These are phyloP conservation scores for Rhodotorula kratochvilovae DNA, from an alignment of 768 basidiomycete genomes.

Conservation along the genomic window DNA sequence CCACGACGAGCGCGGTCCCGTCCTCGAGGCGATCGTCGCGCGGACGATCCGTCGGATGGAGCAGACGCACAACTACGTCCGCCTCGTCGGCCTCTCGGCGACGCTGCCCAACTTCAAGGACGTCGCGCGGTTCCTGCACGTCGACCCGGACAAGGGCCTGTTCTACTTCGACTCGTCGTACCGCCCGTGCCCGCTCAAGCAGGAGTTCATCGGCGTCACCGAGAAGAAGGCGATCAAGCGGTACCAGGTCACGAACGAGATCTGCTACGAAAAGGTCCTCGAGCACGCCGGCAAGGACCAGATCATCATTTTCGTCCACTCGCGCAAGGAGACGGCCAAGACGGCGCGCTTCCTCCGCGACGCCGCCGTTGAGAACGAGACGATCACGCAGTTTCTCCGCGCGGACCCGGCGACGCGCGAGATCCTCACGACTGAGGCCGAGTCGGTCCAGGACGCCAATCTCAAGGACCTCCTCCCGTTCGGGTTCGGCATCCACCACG, in stretches of 20 bases:
- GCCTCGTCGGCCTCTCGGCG: slow-evolving; percentile 89
- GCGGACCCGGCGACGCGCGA: slow-evolving; percentile 87
- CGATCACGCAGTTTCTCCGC: slow-evolving; percentile 90
- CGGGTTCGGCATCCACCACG: slow-evolving; percentile 96
- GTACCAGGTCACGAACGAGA: slow-evolving; percentile 96
- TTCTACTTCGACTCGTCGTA: slow-evolving; percentile 97
- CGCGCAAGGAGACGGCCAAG: slow-evolving; percentile 96
- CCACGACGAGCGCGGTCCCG: slow-evolving; percentile 96
- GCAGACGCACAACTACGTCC: slow-evolving; percentile 85
- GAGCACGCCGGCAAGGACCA: slow-evolving; percentile 88
- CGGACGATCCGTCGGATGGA: slow-evolving; percentile 90
- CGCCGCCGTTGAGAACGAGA: slow-evolving; percentile 92
- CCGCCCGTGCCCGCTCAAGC: slow-evolving; percentile 88
- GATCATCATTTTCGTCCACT: slow-evolving; percentile 94
- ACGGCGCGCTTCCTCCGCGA: slow-evolving; percentile 92
- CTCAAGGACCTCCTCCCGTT: slow-evolving; percentile 87
- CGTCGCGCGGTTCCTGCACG: slow-evolving; percentile 92
- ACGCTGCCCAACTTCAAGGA: slow-evolving; percentile 98
- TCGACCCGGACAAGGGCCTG: slow-evolving; percentile 82
- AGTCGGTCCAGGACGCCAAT: slow-evolving; percentile 73
- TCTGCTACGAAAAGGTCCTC: slow-evolving; percentile 94
- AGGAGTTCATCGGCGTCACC: slow-evolving; percentile 94
- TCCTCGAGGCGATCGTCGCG: slow-evolving; percentile 83
- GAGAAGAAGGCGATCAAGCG: slow-evolving; percentile 99
- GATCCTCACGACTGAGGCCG: slow-evolving; percentile 77